These are phyloP conservation scores for Botrytis pseudocinerea DNA, from an alignment of 2,329 filamentous ascomycete genomes.

Conservation along the genomic window DNA sequence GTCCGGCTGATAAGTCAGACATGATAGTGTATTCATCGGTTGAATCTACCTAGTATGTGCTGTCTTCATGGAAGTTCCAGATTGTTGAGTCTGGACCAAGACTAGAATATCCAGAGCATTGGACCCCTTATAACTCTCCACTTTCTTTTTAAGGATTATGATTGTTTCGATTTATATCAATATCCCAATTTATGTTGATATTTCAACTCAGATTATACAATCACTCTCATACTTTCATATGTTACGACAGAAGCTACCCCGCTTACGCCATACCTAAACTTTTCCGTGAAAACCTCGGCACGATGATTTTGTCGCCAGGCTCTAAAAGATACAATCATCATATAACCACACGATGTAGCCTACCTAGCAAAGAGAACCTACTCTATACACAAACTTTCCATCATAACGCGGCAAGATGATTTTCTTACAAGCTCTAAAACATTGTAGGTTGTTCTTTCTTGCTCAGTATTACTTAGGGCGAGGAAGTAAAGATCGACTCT, in stretches of 20 bases:
- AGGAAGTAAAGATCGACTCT: not conserved
- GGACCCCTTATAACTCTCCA: not conserved
- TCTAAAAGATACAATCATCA: not conserved
- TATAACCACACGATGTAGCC: not conserved
- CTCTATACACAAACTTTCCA: not conserved
- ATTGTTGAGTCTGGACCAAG: not conserved
- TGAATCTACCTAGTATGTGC: not conserved
- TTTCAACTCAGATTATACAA: not conserved
- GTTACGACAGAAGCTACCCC: not conserved
- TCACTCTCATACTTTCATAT: not conserved
- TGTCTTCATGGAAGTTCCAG: not conserved
- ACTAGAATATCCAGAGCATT: not conserved
- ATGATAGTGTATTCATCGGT: not conserved
- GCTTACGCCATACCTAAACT: not conserved
- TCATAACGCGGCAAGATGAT: not conserved
- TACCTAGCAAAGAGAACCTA: not conserved
- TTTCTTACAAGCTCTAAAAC: not conserved
- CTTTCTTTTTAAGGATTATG: no score
- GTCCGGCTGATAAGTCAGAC: not conserved
- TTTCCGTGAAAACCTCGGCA: not conserved
- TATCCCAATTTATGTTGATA: not conserved
- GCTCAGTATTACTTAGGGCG: not conserved
- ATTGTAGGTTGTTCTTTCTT: constrained; percentile 5
- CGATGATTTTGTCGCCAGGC: not conserved
- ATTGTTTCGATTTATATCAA: not conserved